phyloP scores from a whole-genome alignment of 257 asterid species.

The Scutellaria minor region DNA sequence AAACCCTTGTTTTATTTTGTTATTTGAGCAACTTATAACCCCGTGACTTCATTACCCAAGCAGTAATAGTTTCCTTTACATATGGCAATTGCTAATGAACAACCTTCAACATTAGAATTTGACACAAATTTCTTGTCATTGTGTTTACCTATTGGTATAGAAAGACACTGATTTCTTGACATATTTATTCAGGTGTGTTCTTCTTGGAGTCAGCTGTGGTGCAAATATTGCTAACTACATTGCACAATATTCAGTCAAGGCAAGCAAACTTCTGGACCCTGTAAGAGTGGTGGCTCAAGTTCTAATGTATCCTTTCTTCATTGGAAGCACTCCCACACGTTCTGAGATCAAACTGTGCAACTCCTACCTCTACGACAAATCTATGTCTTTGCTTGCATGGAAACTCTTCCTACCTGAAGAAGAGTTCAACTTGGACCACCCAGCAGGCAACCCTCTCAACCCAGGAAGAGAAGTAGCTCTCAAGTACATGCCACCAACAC shows the following conservation, averaged over 20 bases:
- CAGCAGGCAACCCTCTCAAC: slow-evolving; percentile 72
- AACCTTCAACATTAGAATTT: not conserved
- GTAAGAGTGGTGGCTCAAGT: slow-evolving; percentile 86
- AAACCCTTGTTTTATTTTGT: not conserved
- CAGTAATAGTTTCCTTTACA: not conserved
- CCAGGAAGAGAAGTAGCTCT: slow-evolving; percentile 46
- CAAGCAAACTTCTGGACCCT: slow-evolving; percentile 67
- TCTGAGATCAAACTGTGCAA: slow-evolving; percentile 68
- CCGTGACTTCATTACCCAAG: not conserved
- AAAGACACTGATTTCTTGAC: slow-evolving; percentile 24
- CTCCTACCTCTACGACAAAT: slow-evolving; percentile 74
- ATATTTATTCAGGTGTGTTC: slow-evolving; percentile 69
- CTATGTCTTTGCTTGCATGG: slow-evolving; percentile 74
- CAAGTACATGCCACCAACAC: slow-evolving; percentile 82
- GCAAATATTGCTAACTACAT: slow-evolving; percentile 76
- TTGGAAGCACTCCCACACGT: slow-evolving; percentile 61
- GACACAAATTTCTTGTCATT: not conserved
- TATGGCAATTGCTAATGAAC: not conserved
- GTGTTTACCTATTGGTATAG: not conserved
- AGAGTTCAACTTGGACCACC: slow-evolving; percentile 69
- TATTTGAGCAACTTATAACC: too few relatives aligned
- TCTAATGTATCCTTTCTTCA: slow-evolving; percentile 84
- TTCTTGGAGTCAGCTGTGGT: slow-evolving; percentile 88
- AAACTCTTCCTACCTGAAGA: slow-evolving; percentile 69
- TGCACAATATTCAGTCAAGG: slow-evolving; percentile 56